Evolutionary conservation across 148 eudicot species (phyloP), one percentile per base, ranked within the genome.

Genomic region (Arbutus unedo): DNA sequence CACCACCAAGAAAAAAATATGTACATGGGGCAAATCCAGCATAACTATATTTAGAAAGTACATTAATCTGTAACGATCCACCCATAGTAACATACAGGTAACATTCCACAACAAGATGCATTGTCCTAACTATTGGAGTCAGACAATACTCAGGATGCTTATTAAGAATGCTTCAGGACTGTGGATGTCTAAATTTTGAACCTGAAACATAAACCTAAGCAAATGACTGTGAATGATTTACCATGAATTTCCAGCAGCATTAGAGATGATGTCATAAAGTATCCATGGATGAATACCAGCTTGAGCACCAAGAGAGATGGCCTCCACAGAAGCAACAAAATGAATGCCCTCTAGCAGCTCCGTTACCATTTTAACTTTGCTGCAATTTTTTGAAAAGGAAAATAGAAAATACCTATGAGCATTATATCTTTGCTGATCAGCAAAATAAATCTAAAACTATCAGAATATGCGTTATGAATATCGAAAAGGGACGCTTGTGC

Each of bases 211-310:
- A 23, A 23, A 50, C 60, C 43, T 31, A 15, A 31, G 10, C 19
- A 48, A 23, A 79, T 19, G 55, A 51, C 47, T 74, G 74, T 18
- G 38, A 51, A 84, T 13, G 31, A 79, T 59, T 88, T 85, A 96
- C 99, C 98, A 93, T 77, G 99, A 96, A 83, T 89, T 96, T 87
- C 99, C 99, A 77, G 99, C 99, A 74, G 99, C 99, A 88, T 96
- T 96, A 38, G 99, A 94, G 66, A 96, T 94, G 78, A 96, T 96
- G 82, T 96, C 95, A 78, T 94, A 90, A 77, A 96, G 82, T 86
- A 93, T 94, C 91, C 88, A 86, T 57, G 99, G 99, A 90, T 96
- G 99, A 79, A 96, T 93, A 75, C 90, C 91, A 79, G 98, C 95
- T 86, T 96, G 96, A 74, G 91, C 87, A 75, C 99, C 98, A 77